Percentiles rank a stretch among this genome's conserved stretches.
Conservation (phyloP, 768 basidiomycete species). For the Collybia mongolica region DNA sequence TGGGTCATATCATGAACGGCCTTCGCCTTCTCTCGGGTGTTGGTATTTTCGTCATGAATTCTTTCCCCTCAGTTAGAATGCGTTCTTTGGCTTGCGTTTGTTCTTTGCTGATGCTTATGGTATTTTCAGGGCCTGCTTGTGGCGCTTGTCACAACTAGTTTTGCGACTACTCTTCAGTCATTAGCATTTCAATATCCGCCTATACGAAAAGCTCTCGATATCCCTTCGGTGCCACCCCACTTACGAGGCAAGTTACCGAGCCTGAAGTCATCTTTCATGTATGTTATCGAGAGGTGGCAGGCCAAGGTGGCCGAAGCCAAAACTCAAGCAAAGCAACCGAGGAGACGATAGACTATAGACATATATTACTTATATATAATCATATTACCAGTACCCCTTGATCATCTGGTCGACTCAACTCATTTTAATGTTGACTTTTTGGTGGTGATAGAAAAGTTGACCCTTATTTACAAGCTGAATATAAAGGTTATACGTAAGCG, state of each 20-base stretch:
- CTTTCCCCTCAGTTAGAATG: slow-evolving; percentile 66
- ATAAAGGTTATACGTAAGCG: no score
- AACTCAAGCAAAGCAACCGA: slow-evolving; percentile 10
- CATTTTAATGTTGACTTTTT: not conserved
- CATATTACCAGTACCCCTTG: slow-evolving; percentile 4
- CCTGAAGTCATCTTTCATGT: slow-evolving; percentile 18
- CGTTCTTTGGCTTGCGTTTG: not conserved
- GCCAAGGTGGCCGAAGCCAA: slow-evolving; percentile 21
- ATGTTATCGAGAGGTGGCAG: slow-evolving; percentile 19
- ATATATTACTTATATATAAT: slow-evolving; percentile 4
- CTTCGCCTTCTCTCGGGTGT: slow-evolving; percentile 58
- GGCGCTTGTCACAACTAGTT: slow-evolving; percentile 37
- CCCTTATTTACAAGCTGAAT: not conserved
- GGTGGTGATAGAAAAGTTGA: not conserved
- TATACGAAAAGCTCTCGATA: slow-evolving; percentile 36
- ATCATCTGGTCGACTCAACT: not conserved
- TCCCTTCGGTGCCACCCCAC: slow-evolving; percentile 32
- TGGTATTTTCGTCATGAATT: slow-evolving; percentile 43
- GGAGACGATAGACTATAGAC: slow-evolving; percentile 13
- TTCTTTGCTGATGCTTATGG: not conserved
- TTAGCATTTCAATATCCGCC: slow-evolving; percentile 39
- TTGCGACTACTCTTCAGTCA: slow-evolving; percentile 50
- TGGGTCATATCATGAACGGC: slow-evolving; percentile 68
- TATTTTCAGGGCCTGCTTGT: slow-evolving; percentile 38
- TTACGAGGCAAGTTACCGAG: slow-evolving; percentile 30